Percentiles rank a stretch among this genome's conserved stretches.
Evolutionary conservation across 2,329 filamentous ascomycete genomes (phyloP).

Genomic region (Cordyceps militaris): DNA sequence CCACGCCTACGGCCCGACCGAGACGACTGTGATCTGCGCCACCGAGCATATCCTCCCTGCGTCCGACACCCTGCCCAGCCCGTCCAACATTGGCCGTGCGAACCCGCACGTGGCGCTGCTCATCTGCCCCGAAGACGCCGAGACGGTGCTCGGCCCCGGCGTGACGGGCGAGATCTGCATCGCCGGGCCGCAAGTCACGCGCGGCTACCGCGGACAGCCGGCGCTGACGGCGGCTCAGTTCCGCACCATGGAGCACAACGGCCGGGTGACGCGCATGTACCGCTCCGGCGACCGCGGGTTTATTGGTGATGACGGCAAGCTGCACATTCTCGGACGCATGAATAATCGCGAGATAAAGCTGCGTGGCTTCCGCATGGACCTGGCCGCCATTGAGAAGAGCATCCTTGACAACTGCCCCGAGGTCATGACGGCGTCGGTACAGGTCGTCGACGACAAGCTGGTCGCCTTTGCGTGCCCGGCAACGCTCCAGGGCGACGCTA

Average conservation of each 20-base stretch:
- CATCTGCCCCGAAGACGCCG: neutral
- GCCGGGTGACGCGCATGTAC: neutral
- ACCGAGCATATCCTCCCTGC: neutral
- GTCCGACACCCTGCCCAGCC: neutral
- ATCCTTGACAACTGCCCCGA: neutral
- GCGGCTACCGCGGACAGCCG: constrained; percentile 1
- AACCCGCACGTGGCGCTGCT: neutral
- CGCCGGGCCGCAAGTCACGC: neutral
- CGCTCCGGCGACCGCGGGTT: constrained; percentile 2
- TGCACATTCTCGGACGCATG: constrained; percentile 7
- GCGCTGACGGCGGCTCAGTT: constrained; percentile 5
- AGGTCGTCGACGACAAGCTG: neutral
- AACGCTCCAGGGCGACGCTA: neutral
- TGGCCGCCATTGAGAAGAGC: constrained; percentile 9
- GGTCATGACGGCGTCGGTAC: neutral
- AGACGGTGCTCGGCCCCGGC: neutral
- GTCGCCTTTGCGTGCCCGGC: neutral
- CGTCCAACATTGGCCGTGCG: neutral
- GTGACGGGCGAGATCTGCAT: constrained; percentile 3
- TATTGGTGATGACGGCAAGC: neutral
- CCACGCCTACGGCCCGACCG: constrained; percentile 8
- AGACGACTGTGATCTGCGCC: constrained; percentile 9
- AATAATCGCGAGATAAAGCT: constrained; percentile 8
- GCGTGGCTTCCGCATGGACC: constrained; percentile 3
- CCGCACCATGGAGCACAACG: neutral